Base-by-base conservation (phyloP, 2,329 filamentous ascomycete genomes). In the Nigrograna mackinnonii region DNA sequence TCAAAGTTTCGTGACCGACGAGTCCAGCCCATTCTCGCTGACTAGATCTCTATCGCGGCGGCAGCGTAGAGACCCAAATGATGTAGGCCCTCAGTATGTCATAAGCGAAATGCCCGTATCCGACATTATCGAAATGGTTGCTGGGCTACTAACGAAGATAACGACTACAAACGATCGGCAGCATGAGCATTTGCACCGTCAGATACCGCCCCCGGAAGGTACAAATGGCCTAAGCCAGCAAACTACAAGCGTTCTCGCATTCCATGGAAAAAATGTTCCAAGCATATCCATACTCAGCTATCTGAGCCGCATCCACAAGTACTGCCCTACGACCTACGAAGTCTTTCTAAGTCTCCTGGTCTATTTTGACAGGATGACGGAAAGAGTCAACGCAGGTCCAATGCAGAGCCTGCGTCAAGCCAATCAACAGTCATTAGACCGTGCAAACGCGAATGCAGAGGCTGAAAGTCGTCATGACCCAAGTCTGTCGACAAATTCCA, bases 51-150 rank as follows among this genome's bases (percentile, higher is more conserved):
- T 66, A 35, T 64, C 67, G 38, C 58, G 67, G 28, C 68, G 72
- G 49, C 67, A 72, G 32, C 63, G 70, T 22, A 65, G 72, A 55
- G 72, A 72, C 49, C 59, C 69, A 22, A 74, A 77, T 39, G 79
- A 82, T 46, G 62, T 72, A 17, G 73, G 75, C 3, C 78, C 79
- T 41, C 81, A 85, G 64, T 99, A 96, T 67, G 94, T 97, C 69
- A 96, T 99, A 58, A 96, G 91, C 71, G 88, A 84, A 39, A 97
- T 99, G 92, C 94, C 94, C 39, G 95, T 97, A 41, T 84, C 87
- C 52, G 92, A 99, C 64, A 89, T 99, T 55, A 99, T 99, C 64
- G 92, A 97, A 70, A 97, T 99, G 94, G 94, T 99, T 4, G 94
- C 94, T 4, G 94, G 91, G 5, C 79, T 99, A 18, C 77, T 99